Percentiles rank a stretch among this genome's conserved stretches.
These are phyloP conservation scores for Mycena galopus DNA, from an alignment of 768 basidiomycete genomes.

Conservation along the genomic window DNA sequence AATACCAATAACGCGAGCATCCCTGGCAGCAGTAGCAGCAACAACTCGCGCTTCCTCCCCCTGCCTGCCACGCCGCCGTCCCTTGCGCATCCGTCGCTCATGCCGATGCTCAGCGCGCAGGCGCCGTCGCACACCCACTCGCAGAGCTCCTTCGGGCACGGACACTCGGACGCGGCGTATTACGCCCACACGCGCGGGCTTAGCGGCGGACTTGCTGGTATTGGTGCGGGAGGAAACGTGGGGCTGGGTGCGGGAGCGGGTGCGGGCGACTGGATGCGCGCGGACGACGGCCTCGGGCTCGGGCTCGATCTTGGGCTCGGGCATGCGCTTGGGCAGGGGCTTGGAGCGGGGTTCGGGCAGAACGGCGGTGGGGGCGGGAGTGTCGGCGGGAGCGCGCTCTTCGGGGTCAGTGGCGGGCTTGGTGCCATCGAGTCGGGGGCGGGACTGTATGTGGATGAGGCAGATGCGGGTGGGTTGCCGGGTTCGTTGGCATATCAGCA, in stretches of 20 bases:
- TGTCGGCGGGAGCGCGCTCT: neutral
- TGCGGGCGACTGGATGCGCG: constrained; percentile 34
- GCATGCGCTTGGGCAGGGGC: constrained; percentile 13
- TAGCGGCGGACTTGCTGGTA: neutral
- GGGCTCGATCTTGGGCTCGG: constrained; percentile 15
- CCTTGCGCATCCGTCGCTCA: neutral
- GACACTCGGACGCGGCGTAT: constrained; percentile 7
- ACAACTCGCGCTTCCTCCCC: constrained; percentile 26
- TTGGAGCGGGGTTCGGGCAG: neutral
- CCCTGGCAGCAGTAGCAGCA: neutral
- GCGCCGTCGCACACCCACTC: neutral
- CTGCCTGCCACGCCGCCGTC: constrained; percentile 26
- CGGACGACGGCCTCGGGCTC: constrained; percentile 30
- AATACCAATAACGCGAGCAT: neutral
- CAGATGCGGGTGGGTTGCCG: neutral
- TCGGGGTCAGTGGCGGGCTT: neutral
- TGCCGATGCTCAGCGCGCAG: constrained; percentile 1
- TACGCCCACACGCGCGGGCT: neutral
- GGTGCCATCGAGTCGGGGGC: neutral
- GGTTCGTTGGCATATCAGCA: constrained; percentile 37
- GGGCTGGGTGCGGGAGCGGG: neutral
- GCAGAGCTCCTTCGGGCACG: too few species aligned
- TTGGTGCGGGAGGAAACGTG: neutral
- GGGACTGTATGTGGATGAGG: neutral
- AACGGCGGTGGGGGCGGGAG: neutral